Conservation (phyloP, 805 yeast species). For the Ogataea neopini region DNA sequence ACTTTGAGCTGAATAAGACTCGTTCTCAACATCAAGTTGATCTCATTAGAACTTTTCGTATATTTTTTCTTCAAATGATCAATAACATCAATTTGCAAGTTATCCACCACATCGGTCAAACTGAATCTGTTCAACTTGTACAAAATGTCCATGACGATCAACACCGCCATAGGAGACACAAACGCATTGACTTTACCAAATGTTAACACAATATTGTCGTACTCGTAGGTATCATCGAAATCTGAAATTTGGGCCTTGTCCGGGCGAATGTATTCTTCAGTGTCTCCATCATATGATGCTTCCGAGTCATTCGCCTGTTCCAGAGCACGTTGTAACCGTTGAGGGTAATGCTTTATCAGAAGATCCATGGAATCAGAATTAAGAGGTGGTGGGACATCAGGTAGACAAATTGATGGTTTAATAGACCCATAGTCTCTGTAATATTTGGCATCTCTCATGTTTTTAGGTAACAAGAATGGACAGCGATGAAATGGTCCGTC, state of each 20-base stretch:
- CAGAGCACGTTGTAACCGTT: conserved; percentile 19
- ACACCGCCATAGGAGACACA: conserved; percentile 41
- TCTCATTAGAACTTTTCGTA: conserved; percentile 32
- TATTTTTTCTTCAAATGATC: conserved; percentile 35
- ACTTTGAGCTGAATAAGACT: conserved; percentile 41
- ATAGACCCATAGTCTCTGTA: conserved; percentile 52
- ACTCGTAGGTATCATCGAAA: conserved; percentile 42
- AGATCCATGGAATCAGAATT: conserved; percentile 47
- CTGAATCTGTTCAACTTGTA: conserved; percentile 42
- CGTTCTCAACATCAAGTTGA: conserved; percentile 48
- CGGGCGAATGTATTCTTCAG: not conserved
- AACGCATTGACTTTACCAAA: conserved; percentile 51
- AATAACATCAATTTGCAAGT: conserved; percentile 61
- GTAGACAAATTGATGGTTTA: conserved; percentile 61
- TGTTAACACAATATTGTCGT: conserved; percentile 55
- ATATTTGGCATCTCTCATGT: conserved; percentile 48
- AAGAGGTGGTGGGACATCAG: conserved; percentile 63
- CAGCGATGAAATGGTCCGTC: conserved; percentile 85
- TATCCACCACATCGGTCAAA: conserved; percentile 58
- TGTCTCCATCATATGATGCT: conserved; percentile 3
- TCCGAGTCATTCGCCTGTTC: conserved; percentile 11
- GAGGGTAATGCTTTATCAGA: conserved; percentile 39
- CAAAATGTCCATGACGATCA: conserved; percentile 31
- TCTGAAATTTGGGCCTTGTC: not conserved
- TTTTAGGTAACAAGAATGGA: conserved; percentile 64